Evolutionary conservation across 2,329 filamentous ascomycete genomes (phyloP).

Genomic region (Pseudogymnoascus sp.): DNA sequence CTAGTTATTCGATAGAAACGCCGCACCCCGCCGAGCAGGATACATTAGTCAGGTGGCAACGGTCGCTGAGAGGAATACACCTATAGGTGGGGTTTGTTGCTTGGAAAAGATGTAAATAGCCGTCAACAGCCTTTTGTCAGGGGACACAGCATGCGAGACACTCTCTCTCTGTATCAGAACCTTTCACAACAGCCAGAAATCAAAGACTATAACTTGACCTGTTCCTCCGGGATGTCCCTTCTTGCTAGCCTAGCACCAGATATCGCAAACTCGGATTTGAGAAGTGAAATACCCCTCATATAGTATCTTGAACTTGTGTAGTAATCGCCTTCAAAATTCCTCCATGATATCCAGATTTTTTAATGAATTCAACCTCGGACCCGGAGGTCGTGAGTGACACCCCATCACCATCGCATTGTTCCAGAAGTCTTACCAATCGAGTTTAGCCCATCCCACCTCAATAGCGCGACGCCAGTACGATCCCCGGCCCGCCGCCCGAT

Average conservation of each 20-base stretch:
- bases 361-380: background rate
- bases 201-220: background rate
- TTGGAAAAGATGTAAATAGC: background rate
- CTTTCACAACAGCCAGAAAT: background rate
- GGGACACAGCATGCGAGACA: background rate
- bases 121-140: background rate
- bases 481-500: background rate
- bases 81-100: background rate
- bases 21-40: background rate
- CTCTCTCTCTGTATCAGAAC: background rate
- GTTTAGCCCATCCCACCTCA: background rate
- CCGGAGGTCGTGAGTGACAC: background rate
- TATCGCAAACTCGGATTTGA: background rate
- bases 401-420: background rate
- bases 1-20: background rate
- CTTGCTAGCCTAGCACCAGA: background rate
- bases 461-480: background rate
- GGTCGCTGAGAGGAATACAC: background rate
- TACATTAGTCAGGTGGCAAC: background rate
- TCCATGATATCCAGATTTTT: background rate
- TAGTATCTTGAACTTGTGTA: background rate
- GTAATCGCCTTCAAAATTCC: background rate
- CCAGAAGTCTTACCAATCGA: background rate
- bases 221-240: background rate
- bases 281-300: background rate